Evolutionary conservation across 495 filamentous ascomycete species (phyloP), one percentile per base, ranked within the genome.

Genomic region (Trichoderma gamsii): DNA sequence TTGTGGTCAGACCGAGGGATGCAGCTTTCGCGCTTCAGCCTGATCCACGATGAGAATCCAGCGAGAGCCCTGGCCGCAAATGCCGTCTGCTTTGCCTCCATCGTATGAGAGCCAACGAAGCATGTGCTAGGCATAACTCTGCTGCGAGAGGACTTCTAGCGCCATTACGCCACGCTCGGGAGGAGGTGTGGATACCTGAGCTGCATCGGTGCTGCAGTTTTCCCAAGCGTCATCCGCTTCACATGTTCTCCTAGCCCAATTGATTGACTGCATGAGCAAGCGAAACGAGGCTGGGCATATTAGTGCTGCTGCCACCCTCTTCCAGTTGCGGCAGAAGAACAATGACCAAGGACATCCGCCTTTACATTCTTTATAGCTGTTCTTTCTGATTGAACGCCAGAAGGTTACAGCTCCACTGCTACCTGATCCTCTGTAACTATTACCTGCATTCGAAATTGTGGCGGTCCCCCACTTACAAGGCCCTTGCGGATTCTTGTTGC

Each of bases 371-470:
- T 21, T 18, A 35, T 32, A 25, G 11, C 2, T 61, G 2, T 27
- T 61, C 25, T 61, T 25, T 61, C 27, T 38, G 56, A 61, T 61
- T 61, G 23, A 61, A 32, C 12, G 25, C 25, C 12, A 61, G 25
- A 61, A 21, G 56, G 16, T 13, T 12, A 18, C 56, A 12, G 25
- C 56, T 61, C 56, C 56, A 61, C 56, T 0, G 23, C 56, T 29
- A 61, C 56, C 16, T 32, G 11, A 32, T 32, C 25, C 56, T 61
- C 27, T 61, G 56, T 61, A 61, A 61, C 56, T 61, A 61, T 61
- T 61, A 61, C 56, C 56, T 61, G 56, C 56, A 61, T 61, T 61
- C 27, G n/a, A 61, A 61, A 38, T 38, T 32, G 56, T 61, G 56
- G 56, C 27, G 23, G 29, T 21, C 27, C 56, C 51, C 56, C 56